Evolutionary conservation across 2,329 filamentous ascomycete species (phyloP), one percentile per base, ranked within the genome.

Genomic region (Fusarium musae): DNA sequence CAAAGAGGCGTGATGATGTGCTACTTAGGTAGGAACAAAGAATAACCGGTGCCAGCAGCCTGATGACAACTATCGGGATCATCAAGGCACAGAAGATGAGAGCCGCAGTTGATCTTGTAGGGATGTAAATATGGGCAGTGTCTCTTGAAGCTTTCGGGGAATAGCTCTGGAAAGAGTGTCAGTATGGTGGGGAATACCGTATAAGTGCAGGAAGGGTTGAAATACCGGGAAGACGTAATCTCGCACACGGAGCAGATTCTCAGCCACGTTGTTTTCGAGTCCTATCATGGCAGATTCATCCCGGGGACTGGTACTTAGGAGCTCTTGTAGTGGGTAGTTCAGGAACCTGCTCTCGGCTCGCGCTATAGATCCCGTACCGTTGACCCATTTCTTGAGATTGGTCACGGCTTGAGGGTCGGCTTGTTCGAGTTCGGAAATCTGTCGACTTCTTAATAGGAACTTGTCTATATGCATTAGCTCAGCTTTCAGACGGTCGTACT

Each of bases 161-260:
- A 12, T 32, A 32, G 30, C 30, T 12, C 11, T 30, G 28, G 6
- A 30, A 30, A 7, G n/a, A 30, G 6, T 4, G 9, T 49, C 1
- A 49, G 46, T 12, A 32, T 32, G 15, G 2, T 1, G 0, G 0
- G 12, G 2, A 32, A n/a, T 9, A 11, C 10, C 8, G 0, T 0
- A 0, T 5, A 6, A 15, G 9, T 4, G 26, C 2, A 28, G 17
- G 8, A 21, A 12, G 0, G 19, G 9, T 2, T 6, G 2, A 3
- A 1, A 13, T 47, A 49, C 46, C 16, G 46, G 47, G 2, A 52
- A 8, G 2, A 52, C 34, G 6, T 52, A 34, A 19, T 52, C 47
- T 34, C 47, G 47, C 1, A 52, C 4, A 1, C 47, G 47, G 0
- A 52, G 47, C 1, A 52, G 9, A 10, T 52, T 52, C 30, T 52